These are phyloP conservation scores for Herpetospermum pedunculosum DNA, from an alignment of 306 rosid species.

Conservation along the genomic window DNA sequence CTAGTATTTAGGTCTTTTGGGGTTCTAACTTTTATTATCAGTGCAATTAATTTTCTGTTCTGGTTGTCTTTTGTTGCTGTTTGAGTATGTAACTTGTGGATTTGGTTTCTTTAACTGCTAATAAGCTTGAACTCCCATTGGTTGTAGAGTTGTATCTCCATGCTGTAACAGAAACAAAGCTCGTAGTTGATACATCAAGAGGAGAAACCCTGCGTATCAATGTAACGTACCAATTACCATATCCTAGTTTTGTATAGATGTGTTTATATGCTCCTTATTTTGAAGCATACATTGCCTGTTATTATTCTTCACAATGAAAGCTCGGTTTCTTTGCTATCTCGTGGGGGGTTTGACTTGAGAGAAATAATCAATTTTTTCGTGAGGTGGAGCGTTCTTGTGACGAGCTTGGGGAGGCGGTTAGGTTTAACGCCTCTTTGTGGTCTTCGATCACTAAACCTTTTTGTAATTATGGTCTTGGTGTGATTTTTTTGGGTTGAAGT, in stretches of 20 bases:
- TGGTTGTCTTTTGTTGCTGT: background rate
- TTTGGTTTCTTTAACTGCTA: background rate
- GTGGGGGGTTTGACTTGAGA: too few relatives aligned
- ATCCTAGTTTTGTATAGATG: background rate
- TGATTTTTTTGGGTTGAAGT: too few relatives aligned
- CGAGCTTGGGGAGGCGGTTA: too few relatives aligned
- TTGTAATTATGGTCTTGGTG: too few relatives aligned
- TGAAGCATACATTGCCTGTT: background rate
- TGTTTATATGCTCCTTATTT: background rate
- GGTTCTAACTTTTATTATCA: background rate
- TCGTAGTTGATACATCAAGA: constrained; percentile 92
- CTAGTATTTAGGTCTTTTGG: background rate
- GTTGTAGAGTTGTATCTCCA: constrained; percentile 73
- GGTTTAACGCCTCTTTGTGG: too few relatives aligned
- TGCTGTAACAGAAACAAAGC: constrained; percentile 75
- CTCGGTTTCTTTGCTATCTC: too few relatives aligned
- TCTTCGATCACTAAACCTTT: too few relatives aligned
- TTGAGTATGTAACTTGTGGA: background rate
- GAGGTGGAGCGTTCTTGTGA: too few relatives aligned
- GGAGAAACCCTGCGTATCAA: constrained; percentile 93
- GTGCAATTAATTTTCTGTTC: background rate
- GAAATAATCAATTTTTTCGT: too few relatives aligned
- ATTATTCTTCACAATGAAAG: too few relatives aligned
- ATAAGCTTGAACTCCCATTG: background rate
- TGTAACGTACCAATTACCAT: constrained; percentile 31